Evolutionary conservation across 305 asterid species (phyloP).

Genomic region (Solanum hybrid): DNA sequence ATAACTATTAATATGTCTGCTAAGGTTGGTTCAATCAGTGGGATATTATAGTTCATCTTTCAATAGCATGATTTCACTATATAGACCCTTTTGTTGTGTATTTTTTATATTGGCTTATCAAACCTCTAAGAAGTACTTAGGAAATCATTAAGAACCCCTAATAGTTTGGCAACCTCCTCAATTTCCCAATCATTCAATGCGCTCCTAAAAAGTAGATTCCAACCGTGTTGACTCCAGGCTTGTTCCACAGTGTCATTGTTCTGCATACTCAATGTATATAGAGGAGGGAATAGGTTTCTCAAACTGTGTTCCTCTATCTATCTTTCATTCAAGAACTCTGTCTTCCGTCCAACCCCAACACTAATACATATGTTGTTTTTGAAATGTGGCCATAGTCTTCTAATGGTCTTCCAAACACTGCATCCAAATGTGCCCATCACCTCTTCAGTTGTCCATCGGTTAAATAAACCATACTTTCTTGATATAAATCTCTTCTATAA

Average conservation of each 20-base stretch:
- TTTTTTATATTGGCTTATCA: background rate
- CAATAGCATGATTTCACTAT: background rate
- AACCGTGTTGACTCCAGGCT: background rate
- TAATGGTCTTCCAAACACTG: background rate
- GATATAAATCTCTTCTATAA: background rate
- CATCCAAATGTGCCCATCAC: background rate
- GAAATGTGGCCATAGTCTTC: background rate
- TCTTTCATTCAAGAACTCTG: background rate
- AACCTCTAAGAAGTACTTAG: background rate
- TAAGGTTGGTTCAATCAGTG: background rate
- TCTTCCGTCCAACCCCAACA: background rate
- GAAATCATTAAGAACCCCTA: background rate
- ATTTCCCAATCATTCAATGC: background rate
- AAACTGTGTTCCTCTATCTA: background rate
- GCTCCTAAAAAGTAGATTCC: background rate
- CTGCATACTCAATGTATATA: background rate
- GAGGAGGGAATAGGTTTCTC: background rate
- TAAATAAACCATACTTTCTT: background rate
- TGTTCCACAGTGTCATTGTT: background rate
- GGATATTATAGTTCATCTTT: background rate
- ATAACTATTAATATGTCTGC: too few species aligned
- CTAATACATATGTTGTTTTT: background rate
- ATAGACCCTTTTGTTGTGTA: background rate
- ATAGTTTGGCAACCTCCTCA: background rate
- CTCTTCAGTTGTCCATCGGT: background rate